phyloP scores from a whole-genome alignment of 345 rosid species.

The Arabis alpina region DNA sequence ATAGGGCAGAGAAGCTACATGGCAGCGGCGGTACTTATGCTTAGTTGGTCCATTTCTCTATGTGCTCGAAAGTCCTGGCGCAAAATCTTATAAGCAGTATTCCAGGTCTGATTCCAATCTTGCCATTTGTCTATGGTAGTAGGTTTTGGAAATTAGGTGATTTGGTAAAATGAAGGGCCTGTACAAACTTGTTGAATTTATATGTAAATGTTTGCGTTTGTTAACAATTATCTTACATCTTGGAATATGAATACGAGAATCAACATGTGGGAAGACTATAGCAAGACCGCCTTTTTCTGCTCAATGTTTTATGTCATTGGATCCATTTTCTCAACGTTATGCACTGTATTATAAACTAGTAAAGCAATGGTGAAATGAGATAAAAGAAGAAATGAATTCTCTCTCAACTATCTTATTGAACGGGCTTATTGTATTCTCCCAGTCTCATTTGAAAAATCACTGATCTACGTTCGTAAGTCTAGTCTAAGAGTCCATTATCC shows the following conservation, averaged over 20 bases:
- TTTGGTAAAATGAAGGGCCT: constrained; percentile 24
- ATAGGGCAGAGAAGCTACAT: constrained; percentile 96
- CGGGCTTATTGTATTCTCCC: constrained; percentile 12
- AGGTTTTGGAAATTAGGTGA: constrained; percentile 21
- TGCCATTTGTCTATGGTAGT: constrained; percentile 35
- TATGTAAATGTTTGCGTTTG: constrained; percentile 21
- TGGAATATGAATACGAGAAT: constrained; percentile 18
- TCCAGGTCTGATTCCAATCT: constrained; percentile 60
- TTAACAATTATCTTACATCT: not conserved
- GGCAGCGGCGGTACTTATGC: constrained; percentile 86
- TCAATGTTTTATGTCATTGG: constrained; percentile 23
- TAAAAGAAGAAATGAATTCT: not conserved
- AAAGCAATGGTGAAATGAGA: constrained; percentile 17
- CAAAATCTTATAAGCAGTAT: constrained; percentile 83
- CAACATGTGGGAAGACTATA: constrained; percentile 6
- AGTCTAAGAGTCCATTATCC: constrained; percentile 8
- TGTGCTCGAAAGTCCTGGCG: constrained; percentile 70
- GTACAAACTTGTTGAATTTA: constrained; percentile 17
- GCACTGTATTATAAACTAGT: constrained; percentile 9
- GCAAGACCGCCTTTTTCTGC: constrained; percentile 22
- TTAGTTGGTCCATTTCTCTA: constrained; percentile 92
- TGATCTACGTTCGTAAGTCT: constrained; percentile 4
- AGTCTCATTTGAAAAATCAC: constrained; percentile 16
- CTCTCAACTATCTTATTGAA: constrained; percentile 10
- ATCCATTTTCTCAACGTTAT: not conserved